Conservation (phyloP, 345 rosid genomes). For the Noccaea caerulescens region DNA sequence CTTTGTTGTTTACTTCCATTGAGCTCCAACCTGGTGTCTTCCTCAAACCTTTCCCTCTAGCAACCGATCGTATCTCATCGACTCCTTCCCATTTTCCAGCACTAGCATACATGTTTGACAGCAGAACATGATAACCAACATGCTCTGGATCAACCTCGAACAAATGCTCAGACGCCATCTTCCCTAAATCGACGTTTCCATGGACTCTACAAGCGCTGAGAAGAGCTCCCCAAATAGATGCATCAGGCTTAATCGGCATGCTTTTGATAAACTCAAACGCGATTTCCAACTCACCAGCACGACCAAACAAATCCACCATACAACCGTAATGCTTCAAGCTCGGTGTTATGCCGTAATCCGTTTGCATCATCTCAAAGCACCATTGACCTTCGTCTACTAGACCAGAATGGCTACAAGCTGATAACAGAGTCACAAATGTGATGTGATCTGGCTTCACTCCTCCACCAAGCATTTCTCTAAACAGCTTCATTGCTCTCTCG, state of each 20-base stretch:
- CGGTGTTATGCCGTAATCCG: conserved; percentile 50
- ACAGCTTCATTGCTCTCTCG: conserved; percentile 52
- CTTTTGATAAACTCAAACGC: conserved; percentile 49
- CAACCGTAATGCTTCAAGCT: conserved; percentile 65
- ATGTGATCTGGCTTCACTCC: conserved; percentile 61
- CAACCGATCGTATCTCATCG: conserved; percentile 51
- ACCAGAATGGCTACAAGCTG: conserved; percentile 74
- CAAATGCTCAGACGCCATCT: conserved; percentile 53
- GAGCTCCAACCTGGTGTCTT: conserved; percentile 77
- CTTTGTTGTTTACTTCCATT: conserved; percentile 51
- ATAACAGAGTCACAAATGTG: conserved; percentile 59
- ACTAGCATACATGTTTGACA: conserved; percentile 63
- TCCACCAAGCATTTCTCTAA: conserved; percentile 54
- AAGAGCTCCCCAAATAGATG: conserved; percentile 68
- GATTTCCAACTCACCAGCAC: conserved; percentile 57
- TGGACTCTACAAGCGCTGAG: conserved; percentile 61
- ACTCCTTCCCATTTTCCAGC: conserved; percentile 63
- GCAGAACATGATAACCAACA: conserved; percentile 63
- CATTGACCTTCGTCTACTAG: conserved; percentile 55
- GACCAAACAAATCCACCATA: conserved; percentile 68
- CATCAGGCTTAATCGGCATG: conserved; percentile 61
- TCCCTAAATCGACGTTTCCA: conserved; percentile 53
- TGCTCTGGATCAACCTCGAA: conserved; percentile 58
- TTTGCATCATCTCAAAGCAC: conserved; percentile 58
- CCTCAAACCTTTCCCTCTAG: conserved; percentile 55